Base-by-base conservation (phyloP, 768 basidiomycete species). In the Mycena galopus region DNA sequence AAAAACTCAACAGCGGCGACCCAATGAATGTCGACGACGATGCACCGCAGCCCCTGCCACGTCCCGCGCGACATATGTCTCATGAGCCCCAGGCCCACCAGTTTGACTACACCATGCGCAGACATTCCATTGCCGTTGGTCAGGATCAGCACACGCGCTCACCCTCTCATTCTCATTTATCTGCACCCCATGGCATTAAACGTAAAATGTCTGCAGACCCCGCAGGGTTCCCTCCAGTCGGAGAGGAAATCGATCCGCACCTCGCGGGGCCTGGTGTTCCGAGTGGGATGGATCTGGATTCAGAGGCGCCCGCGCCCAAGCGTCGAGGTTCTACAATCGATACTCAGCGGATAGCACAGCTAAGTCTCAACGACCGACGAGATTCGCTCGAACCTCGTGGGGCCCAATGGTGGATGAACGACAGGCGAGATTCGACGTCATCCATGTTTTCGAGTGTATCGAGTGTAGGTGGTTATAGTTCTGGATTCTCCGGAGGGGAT, bases 271-370 rank as follows among this genome's bases (percentile, higher is more conserved):
- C 91, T 59, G 93, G 93, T 42, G 84, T 91, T 55, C 88, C 90
- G 23, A 91, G 89, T 71, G 84, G 82, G 67, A 90, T 90, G 85
- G 84, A 84, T 75, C 78, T 89, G 57, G 90, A 92, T 78, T 75
- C 83, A 35, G 91, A 93, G 69, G 90, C 84, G 10, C 94, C 92
- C 42, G 90, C 93, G 21, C 89, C 92, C 57, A 96, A 96, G 81
- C 90, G 95, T 75, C 89, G 95, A 58, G 93, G 94, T 35, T 96
- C 96, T 21, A 90, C 93, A 27, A 88, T 95, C 76, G 95, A 96
- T 75, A 91, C 93, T 10, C 90, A 90, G 67, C 85, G 92, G 61
- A 90, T 96, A 75, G 91, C 92, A 17, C 91, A 93, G 76, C 85
- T 95, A 76, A 92, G 89, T 79, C 82, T 95, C 75, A 89, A 92